Evolutionary conservation across 2,329 filamentous ascomycete species (phyloP).

Genomic region (Pseudogymnoascus sp.): DNA sequence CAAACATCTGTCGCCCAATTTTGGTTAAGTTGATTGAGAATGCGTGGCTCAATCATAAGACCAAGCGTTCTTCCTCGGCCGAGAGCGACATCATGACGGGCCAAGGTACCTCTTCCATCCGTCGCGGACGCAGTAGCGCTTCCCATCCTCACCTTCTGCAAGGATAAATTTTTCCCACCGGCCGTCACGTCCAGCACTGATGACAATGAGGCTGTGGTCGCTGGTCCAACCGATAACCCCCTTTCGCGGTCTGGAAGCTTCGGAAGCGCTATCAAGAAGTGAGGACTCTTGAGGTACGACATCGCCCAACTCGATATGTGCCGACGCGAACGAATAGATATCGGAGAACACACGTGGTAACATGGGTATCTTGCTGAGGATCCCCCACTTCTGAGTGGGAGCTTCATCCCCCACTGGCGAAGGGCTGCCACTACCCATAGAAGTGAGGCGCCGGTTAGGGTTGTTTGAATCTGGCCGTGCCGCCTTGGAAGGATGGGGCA

Average conservation of each 20-base stretch:
- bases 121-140: conserved; percentile 58
- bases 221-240: conserved; percentile 79
- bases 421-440: conserved; percentile 23
- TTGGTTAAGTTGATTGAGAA: background rate
- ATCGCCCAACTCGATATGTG: conserved; percentile 76
- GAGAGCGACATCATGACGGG: conserved; percentile 14
- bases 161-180: conserved; percentile 84
- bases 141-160: conserved; percentile 60
- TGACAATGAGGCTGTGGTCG: conserved; percentile 65
- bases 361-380: conserved; percentile 74
- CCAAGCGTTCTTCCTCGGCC: background rate
- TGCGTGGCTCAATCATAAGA: background rate
- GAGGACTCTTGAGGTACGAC: conserved; percentile 41
- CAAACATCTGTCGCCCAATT: background rate
- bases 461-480: conserved; percentile 28
- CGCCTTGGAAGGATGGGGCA: conserved; percentile 50
- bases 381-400: conserved; percentile 71
- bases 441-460: conserved; percentile 28
- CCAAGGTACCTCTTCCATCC: conserved; percentile 77
- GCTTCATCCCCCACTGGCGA: conserved; percentile 36
- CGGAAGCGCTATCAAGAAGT: conserved; percentile 16
- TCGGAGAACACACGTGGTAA: conserved; percentile 86
- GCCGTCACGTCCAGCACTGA: conserved; percentile 72
- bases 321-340: conserved; percentile 74
- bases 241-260: conserved; percentile 53